Conservation (phyloP, 2,329 filamentous ascomycete species). For the Trichoderma aggressivum region DNA sequence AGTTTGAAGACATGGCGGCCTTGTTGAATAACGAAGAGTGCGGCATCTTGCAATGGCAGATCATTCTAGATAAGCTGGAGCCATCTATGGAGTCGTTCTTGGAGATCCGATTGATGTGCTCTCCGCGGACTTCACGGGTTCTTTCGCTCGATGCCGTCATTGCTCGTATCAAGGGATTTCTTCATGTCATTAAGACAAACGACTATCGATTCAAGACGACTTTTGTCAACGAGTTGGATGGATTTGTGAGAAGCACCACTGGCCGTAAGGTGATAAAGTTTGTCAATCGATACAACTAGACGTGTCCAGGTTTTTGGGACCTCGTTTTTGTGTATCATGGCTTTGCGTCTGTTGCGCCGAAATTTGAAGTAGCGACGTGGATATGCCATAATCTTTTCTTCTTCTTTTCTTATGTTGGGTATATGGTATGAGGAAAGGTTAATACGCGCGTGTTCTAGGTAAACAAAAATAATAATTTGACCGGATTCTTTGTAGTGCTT, state of each 20-base stretch:
- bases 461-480: background rate
- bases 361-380: background rate
- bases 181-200: constrained; percentile 26
- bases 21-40: constrained; percentile 26
- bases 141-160: constrained; percentile 21
- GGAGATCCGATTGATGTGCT: constrained; percentile 30
- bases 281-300: constrained; percentile 35
- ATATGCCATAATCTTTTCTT: background rate
- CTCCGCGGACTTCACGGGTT: background rate
- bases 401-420: background rate
- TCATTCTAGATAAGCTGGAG: constrained; percentile 34
- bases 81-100: constrained; percentile 25
- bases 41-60: constrained; percentile 42
- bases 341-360: background rate
- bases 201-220: constrained; percentile 34
- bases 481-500: background rate
- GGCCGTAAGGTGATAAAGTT: constrained; percentile 30
- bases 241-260: constrained; percentile 27
- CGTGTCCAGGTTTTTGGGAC: background rate
- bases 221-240: constrained; percentile 34
- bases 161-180: constrained; percentile 25
- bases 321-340: background rate
- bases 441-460: background rate
- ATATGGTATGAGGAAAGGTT: background rate
- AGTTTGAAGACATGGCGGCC: constrained; percentile 31